Evolutionary conservation across 2,329 filamentous ascomycete species (phyloP), one percentile per base, ranked within the genome.

Genomic region (Truncatella angustata): DNA sequence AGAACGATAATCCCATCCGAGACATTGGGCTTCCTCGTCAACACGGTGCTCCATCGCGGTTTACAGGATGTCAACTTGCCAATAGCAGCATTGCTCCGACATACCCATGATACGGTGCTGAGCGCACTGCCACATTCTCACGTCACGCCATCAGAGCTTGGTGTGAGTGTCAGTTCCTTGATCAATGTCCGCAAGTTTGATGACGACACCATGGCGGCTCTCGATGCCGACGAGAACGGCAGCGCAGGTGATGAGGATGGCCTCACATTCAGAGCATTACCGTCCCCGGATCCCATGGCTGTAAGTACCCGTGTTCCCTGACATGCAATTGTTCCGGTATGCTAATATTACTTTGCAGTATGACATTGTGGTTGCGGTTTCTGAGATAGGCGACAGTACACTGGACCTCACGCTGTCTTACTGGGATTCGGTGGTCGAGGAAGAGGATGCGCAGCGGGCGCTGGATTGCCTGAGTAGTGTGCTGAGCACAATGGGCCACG

Each of bases 161-260:
- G 50, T 14, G 10, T 49, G 2, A 16, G 14, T 4, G 26, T 52
- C 36, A 48, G 44, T 28, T 48, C 50, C 3, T 20, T 52, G 4
- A 26, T 52, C 16, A 52, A 52, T 11, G 40, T 52, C 16, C 50
- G 50, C 34, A 52, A 52, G 44, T 52, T 52, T 11, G 50, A 52
- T 24, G 50, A 52, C 14, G 35, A 18, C 4, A 35, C 35, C 3
- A 10, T 47, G 16, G 50, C 36, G 1, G 50, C 44, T 3, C 35
- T 48, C 12, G 26, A 36, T 21, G 36, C n/a, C 5, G 21, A 42
- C 5, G 43, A 26, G 2, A 28, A 20, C 4, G 16, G 5, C 14
- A 34, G 14, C 2, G 5, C 20, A 18, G 5, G 26, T 3, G 20
- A 18, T 14, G n/a, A n/a, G n/a, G 11, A 24, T 14, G 14, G 16